These are phyloP conservation scores for Arthrinium phaeospermum DNA, from an alignment of 2,329 filamentous ascomycete species.

Conservation along the genomic window DNA sequence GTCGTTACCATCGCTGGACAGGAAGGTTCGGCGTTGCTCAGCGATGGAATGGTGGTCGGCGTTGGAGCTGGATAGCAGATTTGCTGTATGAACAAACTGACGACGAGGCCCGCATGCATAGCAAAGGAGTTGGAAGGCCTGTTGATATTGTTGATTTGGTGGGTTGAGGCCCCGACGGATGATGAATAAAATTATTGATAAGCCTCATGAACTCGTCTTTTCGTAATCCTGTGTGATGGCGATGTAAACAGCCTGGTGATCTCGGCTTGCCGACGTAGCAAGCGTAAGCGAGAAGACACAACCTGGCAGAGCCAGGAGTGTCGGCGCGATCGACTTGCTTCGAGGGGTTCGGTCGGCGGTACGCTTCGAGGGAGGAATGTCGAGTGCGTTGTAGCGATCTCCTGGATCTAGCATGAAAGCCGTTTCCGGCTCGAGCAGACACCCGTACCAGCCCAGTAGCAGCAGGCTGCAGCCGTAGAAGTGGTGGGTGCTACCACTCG, in stretches of 20 bases:
- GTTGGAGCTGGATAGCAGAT: conserved; percentile 8
- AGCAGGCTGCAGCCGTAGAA: not conserved
- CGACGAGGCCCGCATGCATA: conserved; percentile 15
- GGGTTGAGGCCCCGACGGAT: conserved; percentile 15
- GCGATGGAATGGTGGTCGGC: not conserved
- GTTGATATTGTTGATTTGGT: conserved; percentile 14
- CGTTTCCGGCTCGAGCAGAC: not conserved
- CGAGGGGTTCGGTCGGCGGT: no score
- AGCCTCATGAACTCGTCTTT: not conserved
- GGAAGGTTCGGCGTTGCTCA: not conserved
- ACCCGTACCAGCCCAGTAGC: not conserved
- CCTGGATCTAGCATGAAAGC: not conserved
- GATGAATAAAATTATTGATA: conserved; percentile 17
- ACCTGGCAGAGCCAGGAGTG: no score
- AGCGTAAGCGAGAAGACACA: not conserved
- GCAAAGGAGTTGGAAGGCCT: conserved; percentile 16
- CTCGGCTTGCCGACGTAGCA: not conserved
- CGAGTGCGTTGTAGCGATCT: conserved; percentile 7
- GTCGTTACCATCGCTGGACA: conserved; percentile 14
- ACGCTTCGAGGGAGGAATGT: not conserved
- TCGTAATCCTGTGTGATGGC: not conserved
- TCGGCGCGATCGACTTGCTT: not conserved
- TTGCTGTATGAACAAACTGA: conserved; percentile 18
- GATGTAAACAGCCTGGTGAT: not conserved
- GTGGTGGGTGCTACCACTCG: no score